A percentile compares a stretch with the other conserved stretches of the same genome.
Conservation (phyloP, 1,284 basidiomycete genomes). For the Leccinum subrobustum region DNA sequence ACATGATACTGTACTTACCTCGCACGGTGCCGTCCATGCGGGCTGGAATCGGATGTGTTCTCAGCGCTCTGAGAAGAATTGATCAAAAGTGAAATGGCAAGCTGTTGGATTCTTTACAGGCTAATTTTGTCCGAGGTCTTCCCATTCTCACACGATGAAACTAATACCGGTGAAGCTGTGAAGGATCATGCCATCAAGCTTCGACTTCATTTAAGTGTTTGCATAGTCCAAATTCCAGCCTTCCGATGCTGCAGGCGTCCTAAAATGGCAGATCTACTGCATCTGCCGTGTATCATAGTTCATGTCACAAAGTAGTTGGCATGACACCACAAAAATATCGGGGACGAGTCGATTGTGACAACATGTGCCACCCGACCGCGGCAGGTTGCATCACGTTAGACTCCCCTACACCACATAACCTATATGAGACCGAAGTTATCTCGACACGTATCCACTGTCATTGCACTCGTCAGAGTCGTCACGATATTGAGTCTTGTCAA, state of each 20-base stretch:
- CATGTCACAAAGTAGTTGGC: not conserved
- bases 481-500: not conserved
- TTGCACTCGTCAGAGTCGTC: not conserved
- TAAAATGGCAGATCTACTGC: not conserved
- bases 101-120: no score
- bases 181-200: not conserved
- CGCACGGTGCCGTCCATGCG: not conserved
- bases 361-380: no score
- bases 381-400: no score
- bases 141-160: not conserved
- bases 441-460: not conserved
- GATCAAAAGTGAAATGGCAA: not conserved
- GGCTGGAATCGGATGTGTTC: not conserved
- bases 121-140: not conserved
- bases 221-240: not conserved
- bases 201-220: not conserved
- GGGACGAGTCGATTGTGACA: not conserved
- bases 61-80: not conserved
- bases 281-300: not conserved
- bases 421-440: not conserved
- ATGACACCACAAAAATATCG: not conserved
- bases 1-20: not conserved
- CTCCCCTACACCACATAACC: no score
- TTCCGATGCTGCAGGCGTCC: not conserved
- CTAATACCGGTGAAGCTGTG: not conserved